Conservation (phyloP, 2,329 filamentous ascomycete genomes). For the Stachybotrys chartarum region DNA sequence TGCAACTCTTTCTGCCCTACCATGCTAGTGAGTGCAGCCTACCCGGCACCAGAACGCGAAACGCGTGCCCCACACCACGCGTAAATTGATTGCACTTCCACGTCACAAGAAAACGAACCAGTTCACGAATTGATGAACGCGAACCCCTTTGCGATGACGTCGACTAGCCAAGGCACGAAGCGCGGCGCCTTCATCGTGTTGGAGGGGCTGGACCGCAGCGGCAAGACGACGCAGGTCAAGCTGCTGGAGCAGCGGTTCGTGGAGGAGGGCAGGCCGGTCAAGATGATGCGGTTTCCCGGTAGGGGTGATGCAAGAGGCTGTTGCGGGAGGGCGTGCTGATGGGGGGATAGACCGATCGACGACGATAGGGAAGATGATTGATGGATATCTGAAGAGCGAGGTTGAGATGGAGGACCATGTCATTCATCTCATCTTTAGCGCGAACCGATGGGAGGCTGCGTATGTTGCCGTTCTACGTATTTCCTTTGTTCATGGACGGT, state of each 20-base stretch:
- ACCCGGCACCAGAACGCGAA: neutral
- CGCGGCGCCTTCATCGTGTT: slow-evolving; percentile 71
- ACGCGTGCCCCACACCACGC: neutral
- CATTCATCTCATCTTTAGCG: slow-evolving; percentile 84
- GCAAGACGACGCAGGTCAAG: slow-evolving; percentile 86
- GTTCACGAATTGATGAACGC: too few relatives aligned
- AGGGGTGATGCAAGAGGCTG: slow-evolving; percentile 13
- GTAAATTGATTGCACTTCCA: neutral
- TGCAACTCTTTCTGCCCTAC: too few relatives aligned
- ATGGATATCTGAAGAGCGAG: slow-evolving; percentile 68
- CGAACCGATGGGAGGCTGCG: slow-evolving; percentile 79
- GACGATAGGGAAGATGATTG: slow-evolving; percentile 80
- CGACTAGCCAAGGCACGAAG: neutral
- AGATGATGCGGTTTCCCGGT: slow-evolving; percentile 53
- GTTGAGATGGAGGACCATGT: slow-evolving; percentile 76
- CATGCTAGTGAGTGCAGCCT: too few relatives aligned
- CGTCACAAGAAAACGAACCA: neutral
- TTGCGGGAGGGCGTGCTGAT: neutral
- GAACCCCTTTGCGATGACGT: neutral
- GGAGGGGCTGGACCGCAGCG: slow-evolving; percentile 83
- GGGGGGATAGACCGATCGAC: slow-evolving; percentile 63
- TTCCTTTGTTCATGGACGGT: too few relatives aligned
- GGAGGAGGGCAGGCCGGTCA: slow-evolving; percentile 39
- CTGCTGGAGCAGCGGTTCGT: slow-evolving; percentile 51
- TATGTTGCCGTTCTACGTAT: slow-evolving; percentile 16